These are phyloP conservation scores for Scheffersomyces stipitis DNA, from an alignment of 805 yeast genomes.

Conservation along the genomic window DNA sequence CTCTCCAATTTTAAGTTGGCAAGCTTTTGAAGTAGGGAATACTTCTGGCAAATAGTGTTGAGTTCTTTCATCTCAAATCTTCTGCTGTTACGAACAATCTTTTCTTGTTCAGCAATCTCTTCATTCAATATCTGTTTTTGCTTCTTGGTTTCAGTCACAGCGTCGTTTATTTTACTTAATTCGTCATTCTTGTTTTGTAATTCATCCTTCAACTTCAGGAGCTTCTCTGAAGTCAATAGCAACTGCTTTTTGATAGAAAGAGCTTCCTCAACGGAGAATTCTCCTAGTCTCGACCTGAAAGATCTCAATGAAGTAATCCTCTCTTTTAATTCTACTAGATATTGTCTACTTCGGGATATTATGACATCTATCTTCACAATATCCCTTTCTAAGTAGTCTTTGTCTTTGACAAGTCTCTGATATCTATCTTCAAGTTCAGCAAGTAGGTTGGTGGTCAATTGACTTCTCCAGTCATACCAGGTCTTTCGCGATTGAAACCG, in stretches of 20 bases:
- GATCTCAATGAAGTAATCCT: slow-evolving; percentile 17
- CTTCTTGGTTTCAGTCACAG: slow-evolving; percentile 10
- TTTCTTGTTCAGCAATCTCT: slow-evolving; percentile 10
- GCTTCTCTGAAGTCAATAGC: slow-evolving; percentile 1
- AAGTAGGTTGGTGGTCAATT: slow-evolving; percentile 47
- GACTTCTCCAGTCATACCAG: slow-evolving; percentile 65
- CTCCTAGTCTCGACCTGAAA: slow-evolving; percentile 9
- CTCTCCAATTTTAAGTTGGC: slow-evolving; percentile 21
- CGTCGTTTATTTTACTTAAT: slow-evolving; percentile 8
- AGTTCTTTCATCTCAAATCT: slow-evolving; percentile 21
- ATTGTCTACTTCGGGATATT: slow-evolving; percentile 8
- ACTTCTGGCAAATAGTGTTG: slow-evolving; percentile 17
- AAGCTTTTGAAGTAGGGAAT: slow-evolving; percentile 24
- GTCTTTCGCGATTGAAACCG: slow-evolving; percentile 52
- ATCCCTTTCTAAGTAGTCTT: slow-evolving; percentile 10
- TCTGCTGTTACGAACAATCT: slow-evolving; percentile 11
- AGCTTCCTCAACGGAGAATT: slow-evolving; percentile 8
- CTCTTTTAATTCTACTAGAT: slow-evolving; percentile 9
- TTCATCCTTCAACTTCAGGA: slow-evolving; percentile 6
- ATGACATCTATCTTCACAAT: slow-evolving; percentile 12
- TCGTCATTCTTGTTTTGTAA: slow-evolving; percentile 7
- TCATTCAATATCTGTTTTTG: slow-evolving; percentile 8
- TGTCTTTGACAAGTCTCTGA: slow-evolving; percentile 20
- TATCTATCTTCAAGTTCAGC: slow-evolving; percentile 24
- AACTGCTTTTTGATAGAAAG: slow-evolving; percentile 9